A percentile compares a stretch with the other conserved stretches of the same genome.
phyloP scores from a whole-genome alignment of 2,329 filamentous ascomycete species.

The Pseudocercospora musae region DNA sequence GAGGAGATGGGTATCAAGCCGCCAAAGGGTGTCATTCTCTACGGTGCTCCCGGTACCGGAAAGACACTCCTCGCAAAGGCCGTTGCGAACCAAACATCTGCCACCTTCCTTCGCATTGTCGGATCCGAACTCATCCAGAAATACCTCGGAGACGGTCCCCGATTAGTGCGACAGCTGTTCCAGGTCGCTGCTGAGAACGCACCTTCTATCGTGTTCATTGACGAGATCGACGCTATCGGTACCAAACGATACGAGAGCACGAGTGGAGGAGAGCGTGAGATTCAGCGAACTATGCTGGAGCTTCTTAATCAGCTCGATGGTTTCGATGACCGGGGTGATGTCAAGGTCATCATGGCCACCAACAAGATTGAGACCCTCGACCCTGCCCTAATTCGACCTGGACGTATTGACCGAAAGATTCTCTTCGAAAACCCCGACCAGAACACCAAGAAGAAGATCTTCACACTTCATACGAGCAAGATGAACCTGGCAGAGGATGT shows the following conservation, averaged over 20 bases:
- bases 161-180: constrained; percentile 93
- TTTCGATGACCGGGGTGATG: constrained; percentile 96
- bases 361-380: constrained; percentile 99
- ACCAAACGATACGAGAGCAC: constrained; percentile 98
- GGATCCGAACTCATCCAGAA: constrained; percentile 98
- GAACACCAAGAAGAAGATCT: constrained; percentile 97
- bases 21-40: constrained; percentile 98
- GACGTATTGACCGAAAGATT: constrained; percentile 98
- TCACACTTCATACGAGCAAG: constrained; percentile 95
- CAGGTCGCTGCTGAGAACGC: constrained; percentile 94
- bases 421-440: constrained; percentile 72
- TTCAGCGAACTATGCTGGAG: constrained; percentile 98
- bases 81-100: constrained; percentile 97
- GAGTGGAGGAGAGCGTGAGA: constrained; percentile 92
- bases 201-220: constrained; percentile 96
- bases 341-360: constrained; percentile 99
- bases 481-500: constrained; percentile 96
- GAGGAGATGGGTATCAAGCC: constrained; percentile 99
- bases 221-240: constrained; percentile 98
- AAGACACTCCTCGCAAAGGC: constrained; percentile 96
- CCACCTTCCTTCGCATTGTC: constrained; percentile 95
- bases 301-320: constrained; percentile 97
- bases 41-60: constrained; percentile 93
- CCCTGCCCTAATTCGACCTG: constrained; percentile 90
- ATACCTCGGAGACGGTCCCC: constrained; percentile 92